A percentile compares a stretch with the other conserved stretches of the same genome.
These are phyloP conservation scores for Nemania diffusa DNA, from an alignment of 2,329 filamentous ascomycete species.

Conservation along the genomic window DNA sequence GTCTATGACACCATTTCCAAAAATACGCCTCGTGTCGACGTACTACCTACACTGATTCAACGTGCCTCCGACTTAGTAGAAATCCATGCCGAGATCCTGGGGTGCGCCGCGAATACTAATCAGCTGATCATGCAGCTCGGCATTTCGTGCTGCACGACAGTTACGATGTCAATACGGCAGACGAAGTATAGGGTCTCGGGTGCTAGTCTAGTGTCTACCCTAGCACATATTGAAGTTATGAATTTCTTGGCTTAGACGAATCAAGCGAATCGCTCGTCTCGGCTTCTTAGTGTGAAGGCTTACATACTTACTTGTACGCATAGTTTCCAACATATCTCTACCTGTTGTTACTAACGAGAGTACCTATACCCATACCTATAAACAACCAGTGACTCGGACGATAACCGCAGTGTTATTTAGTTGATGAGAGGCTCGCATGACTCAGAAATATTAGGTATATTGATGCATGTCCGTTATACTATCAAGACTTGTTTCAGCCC, in stretches of 20 bases:
- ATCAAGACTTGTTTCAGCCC: slow-evolving; percentile 46
- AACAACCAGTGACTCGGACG: not conserved
- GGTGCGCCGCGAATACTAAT: slow-evolving; percentile 33
- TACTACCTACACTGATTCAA: slow-evolving; percentile 26
- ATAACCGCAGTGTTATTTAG: slow-evolving; percentile 2
- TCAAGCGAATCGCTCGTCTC: slow-evolving; percentile 13
- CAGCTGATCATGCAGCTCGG: slow-evolving; percentile 39
- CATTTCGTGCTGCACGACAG: slow-evolving; percentile 35
- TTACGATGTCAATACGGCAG: slow-evolving; percentile 20
- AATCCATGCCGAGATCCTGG: slow-evolving; percentile 32
- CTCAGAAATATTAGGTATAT: slow-evolving; percentile 38
- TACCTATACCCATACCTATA: not conserved
- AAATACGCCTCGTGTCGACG: slow-evolving; percentile 28
- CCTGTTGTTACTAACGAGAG: not conserved
- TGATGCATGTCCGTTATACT: slow-evolving; percentile 32
- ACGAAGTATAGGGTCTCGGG: slow-evolving; percentile 29
- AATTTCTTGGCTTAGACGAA: slow-evolving; percentile 15
- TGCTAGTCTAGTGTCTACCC: slow-evolving; percentile 24
- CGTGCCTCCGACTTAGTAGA: slow-evolving; percentile 24
- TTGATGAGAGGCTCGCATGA: slow-evolving; percentile 26
- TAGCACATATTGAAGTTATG: slow-evolving; percentile 13
- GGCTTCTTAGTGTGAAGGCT: slow-evolving; percentile 11
- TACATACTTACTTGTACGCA: not conserved
- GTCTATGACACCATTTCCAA: slow-evolving; percentile 21
- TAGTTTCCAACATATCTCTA: not conserved